Evolutionary conservation across 768 basidiomycete genomes (phyloP).

Genomic region (Suillus sp.): DNA sequence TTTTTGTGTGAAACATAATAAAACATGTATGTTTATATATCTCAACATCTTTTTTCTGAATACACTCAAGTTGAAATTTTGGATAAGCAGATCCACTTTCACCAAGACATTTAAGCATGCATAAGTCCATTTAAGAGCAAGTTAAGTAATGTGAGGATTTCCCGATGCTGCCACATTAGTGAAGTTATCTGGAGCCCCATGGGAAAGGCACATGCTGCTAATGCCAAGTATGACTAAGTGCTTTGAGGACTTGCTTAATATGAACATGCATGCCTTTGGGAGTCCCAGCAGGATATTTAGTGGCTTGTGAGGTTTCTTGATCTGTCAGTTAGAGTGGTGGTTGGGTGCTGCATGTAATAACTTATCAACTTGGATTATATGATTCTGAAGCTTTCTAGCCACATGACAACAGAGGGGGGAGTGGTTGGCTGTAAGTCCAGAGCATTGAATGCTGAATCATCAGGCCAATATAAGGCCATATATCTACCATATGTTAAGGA

Average conservation of each 20-base stretch:
- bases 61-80: too few species aligned
- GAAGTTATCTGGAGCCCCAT: background rate
- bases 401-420: background rate
- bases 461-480: background rate
- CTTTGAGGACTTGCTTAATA: slow-evolving; percentile 14
- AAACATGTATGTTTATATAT: too few species aligned
- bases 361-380: background rate
- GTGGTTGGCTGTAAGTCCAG: background rate
- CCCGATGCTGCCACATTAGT: background rate
- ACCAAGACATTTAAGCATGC: too few species aligned
- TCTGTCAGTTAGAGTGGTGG: slow-evolving; percentile 6
- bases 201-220: background rate
- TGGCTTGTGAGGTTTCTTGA: slow-evolving; percentile 8
- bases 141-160: too few species aligned
- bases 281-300: slow-evolving; percentile 15
- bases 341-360: background rate
- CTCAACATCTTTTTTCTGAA: too few species aligned
- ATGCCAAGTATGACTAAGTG: background rate
- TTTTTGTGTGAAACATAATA: too few species aligned
- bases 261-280: slow-evolving; percentile 11
- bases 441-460: background rate
- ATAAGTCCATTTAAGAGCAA: too few species aligned
- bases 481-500: background rate
- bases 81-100: too few species aligned
- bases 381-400: background rate